Evolutionary conservation across 306 rosid genomes (phyloP).

Genomic region (Ormosia semicastrata): DNA sequence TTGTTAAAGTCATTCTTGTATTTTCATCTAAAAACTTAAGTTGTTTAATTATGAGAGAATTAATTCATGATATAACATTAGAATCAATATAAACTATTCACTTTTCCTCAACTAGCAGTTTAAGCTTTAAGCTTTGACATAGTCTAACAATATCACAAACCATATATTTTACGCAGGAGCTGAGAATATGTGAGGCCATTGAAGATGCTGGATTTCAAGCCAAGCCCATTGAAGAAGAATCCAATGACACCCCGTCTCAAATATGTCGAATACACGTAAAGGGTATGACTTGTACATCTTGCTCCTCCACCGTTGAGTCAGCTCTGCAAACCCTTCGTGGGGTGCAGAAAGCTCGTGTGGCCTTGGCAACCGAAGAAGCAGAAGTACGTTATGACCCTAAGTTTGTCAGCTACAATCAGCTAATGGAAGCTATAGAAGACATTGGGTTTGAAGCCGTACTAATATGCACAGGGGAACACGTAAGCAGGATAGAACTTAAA

Average conservation of each 20-base stretch:
- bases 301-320: constrained; percentile 68
- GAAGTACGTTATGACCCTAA: constrained; percentile 61
- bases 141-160: not conserved
- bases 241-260: constrained; percentile 31
- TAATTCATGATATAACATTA: too few species aligned
- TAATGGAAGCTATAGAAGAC: constrained; percentile 44
- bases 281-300: constrained; percentile 85
- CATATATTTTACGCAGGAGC: constrained; percentile 37
- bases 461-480: constrained; percentile 58
- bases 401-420: constrained; percentile 38
- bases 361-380: constrained; percentile 76
- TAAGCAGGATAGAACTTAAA: constrained; percentile 63
- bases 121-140: too few species aligned
- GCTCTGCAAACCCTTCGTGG: constrained; percentile 52
- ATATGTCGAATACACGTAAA: constrained; percentile 58
- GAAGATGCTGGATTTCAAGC: constrained; percentile 75
- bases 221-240: constrained; percentile 34
- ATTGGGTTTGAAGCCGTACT: constrained; percentile 58
- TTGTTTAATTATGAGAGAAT: too few species aligned
- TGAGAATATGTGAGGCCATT: constrained; percentile 56
- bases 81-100: too few species aligned
- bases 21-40: too few species aligned
- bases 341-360: constrained; percentile 66
- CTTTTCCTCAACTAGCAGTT: too few species aligned
- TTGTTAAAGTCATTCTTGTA: too few species aligned